Evolutionary conservation across 169 alveolate genomes (phyloP), one percentile per base, ranked within the genome.

Genomic region (Plasmodium gaboni): DNA sequence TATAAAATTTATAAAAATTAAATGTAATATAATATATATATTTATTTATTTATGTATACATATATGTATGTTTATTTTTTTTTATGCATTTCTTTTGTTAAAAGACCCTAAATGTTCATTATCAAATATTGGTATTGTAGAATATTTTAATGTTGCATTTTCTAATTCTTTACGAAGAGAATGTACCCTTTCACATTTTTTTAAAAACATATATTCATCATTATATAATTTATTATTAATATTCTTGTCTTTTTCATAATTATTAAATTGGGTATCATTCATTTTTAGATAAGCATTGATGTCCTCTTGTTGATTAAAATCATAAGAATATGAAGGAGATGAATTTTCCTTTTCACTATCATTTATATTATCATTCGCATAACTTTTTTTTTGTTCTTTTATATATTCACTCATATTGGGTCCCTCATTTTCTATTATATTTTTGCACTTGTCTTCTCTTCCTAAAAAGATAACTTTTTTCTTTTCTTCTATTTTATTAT

Each of bases 181-280:
- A 28, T 83, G 86, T 24, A 83, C 64, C 9, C 22, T 67, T 73
- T 26, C 59, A 26, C 91, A 83, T 24, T 69, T 83, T 50, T 48
- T 70, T 83, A 83, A 83, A 83, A 83, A 83, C 42, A 68, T 60
- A 32, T 74, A 73, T n/a, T 61, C 50, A 60, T 28, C 17, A 53
- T 38, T 57, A 15, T 24, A 55, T 5, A 19, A 26, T 48, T 68
- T 13, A 44, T 13, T 24, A 15, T 7, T n/a, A 22, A 26, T 22
- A 44, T 67, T 53, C 38, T 55, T 46, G 26, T 60, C 71, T 38
- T 38, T 2, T 38, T 7, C 10, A 4, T 38, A 38, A 38, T 38
- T 38, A 38, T 38, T 0, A 5, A 38, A 38, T 5, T 38, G 46
- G 9, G 46, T 38, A 38, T 38, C 46, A 38, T 38, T 38, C 2